phyloP scores from a whole-genome alignment of 2,329 filamentous ascomycete species.

The Hymenoscyphus linearis region DNA sequence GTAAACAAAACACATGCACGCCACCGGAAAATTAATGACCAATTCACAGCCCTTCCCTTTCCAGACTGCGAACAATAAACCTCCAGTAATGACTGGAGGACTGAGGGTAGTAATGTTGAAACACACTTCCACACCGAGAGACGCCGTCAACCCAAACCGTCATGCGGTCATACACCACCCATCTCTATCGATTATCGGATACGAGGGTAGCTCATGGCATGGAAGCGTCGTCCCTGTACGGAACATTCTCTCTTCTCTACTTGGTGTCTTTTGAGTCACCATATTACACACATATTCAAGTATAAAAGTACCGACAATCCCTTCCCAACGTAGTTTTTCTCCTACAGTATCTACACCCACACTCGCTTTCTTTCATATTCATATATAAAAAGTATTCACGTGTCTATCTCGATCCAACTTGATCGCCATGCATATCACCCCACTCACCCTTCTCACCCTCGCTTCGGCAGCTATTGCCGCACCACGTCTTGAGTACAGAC shows the following conservation, averaged over 20 bases:
- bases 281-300: not conserved
- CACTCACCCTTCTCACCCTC: conserved; percentile 1
- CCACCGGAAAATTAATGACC: not conserved
- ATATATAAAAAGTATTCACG: no score
- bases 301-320: not conserved
- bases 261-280: not conserved
- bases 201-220: not conserved
- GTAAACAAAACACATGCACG: not conserved
- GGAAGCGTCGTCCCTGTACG: no score
- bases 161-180: not conserved
- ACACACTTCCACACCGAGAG: not conserved
- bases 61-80: not conserved
- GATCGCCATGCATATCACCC: not conserved
- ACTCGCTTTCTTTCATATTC: not conserved
- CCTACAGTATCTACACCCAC: not conserved
- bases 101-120: not conserved
- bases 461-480: conserved; percentile 5
- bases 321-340: not conserved
- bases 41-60: not conserved
- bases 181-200: not conserved
- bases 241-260: not conserved
- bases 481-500: not conserved
- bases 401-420: not conserved
- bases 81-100: not conserved
- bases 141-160: not conserved